Evolutionary conservation across 176 grass and related monocot species (phyloP).

Genomic region (Hordeum marinum): DNA sequence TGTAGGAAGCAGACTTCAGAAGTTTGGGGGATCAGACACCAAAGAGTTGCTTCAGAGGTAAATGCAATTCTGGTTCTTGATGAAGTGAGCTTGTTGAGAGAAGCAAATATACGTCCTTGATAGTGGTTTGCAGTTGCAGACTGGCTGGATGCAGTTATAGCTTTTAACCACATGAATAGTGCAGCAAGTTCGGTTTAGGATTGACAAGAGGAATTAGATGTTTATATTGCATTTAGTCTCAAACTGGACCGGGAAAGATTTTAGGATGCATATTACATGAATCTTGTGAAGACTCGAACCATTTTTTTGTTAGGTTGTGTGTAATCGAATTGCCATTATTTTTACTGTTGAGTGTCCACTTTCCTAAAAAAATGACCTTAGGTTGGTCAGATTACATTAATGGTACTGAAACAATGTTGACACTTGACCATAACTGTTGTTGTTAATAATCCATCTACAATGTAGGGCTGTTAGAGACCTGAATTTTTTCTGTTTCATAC

Average conservation of each 20-base stretch:
- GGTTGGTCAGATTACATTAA: background rate
- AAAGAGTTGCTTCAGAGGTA: slow-evolving; percentile 87
- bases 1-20: slow-evolving; percentile 69
- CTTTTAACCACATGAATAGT: background rate
- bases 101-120: background rate
- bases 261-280: background rate
- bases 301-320: background rate
- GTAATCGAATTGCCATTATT: background rate
- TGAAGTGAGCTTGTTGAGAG: background rate
- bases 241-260: background rate
- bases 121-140: background rate
- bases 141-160: background rate
- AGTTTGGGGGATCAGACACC: slow-evolving; percentile 58
- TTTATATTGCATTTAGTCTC: background rate
- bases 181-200: background rate
- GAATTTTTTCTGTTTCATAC: background rate
- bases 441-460: background rate
- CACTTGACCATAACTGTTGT: background rate
- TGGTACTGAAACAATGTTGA: background rate
- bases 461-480: background rate
- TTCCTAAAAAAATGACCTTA: background rate
- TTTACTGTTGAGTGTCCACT: background rate
- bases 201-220: background rate
- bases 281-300: background rate
- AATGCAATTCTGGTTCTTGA: slow-evolving; percentile 11